Evolutionary conservation across 2,329 filamentous ascomycete genomes (phyloP).

Genomic region (Colletotrichum costaricense): DNA sequence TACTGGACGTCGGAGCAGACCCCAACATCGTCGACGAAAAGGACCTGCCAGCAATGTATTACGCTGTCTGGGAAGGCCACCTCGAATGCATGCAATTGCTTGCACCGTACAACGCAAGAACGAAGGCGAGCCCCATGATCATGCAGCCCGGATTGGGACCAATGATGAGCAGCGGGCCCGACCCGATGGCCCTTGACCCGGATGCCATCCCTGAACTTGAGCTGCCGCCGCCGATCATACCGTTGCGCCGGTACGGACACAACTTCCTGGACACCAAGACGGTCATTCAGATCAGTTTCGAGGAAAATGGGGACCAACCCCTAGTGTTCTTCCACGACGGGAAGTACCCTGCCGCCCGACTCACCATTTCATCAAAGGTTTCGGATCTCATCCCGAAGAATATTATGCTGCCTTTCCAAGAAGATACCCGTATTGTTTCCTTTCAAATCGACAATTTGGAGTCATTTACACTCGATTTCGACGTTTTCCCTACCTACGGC

Average conservation of each 20-base stretch:
- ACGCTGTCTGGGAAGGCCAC: conserved; percentile 97
- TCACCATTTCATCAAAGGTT: conserved; percentile 96
- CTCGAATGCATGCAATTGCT: conserved; percentile 93
- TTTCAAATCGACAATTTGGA: conserved; percentile 97
- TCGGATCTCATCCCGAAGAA: conserved; percentile 98
- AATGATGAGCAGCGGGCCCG: conserved; percentile 60
- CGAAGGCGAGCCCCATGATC: conserved; percentile 55
- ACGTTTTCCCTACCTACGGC: conserved; percentile 97
- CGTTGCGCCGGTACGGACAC: conserved; percentile 92
- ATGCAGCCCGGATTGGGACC: conserved; percentile 56
- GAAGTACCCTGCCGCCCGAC: conserved; percentile 92
- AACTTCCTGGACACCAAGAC: conserved; percentile 99
- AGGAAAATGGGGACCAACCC: conserved; percentile 77
- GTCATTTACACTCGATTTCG: conserved; percentile 94
- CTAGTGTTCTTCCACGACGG: conserved; percentile 97
- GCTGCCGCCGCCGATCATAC: conserved; percentile 95
- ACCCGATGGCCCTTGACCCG: conserved; percentile 76
- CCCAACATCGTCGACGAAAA: conserved; percentile 90
- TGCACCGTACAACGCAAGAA: conserved; percentile 65
- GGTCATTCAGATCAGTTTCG: conserved; percentile 92
- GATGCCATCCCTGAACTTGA: conserved; percentile 94
- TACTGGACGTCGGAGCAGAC: conserved; percentile 84
- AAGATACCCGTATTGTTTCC: conserved; percentile 91
- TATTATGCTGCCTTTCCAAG: conserved; percentile 93
- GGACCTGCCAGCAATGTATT: conserved; percentile 93